phyloP scores from a whole-genome alignment of 2,329 filamentous ascomycete species.

The Hymenoscyphus salicellus region DNA sequence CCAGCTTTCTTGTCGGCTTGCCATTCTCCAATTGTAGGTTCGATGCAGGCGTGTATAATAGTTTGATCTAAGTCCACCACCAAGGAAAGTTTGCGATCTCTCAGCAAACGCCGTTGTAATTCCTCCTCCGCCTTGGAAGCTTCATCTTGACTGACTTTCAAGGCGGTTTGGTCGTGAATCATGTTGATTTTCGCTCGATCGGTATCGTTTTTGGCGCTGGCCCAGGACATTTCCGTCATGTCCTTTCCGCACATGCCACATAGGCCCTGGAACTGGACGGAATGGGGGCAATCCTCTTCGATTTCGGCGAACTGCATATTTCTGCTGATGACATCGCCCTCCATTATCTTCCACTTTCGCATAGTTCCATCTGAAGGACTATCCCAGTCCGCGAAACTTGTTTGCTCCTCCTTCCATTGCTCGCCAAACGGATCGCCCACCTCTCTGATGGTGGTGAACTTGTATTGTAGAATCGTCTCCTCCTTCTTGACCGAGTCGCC shows the following conservation, averaged over 20 bases:
- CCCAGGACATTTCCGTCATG: slow-evolving; percentile 89
- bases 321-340: slow-evolving; percentile 60
- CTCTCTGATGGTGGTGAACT: slow-evolving; percentile 75
- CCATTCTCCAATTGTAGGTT: slow-evolving; percentile 95
- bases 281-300: slow-evolving; percentile 87
- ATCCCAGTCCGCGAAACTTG: slow-evolving; percentile 73
- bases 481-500: slow-evolving; percentile 74
- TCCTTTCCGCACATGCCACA: slow-evolving; percentile 93
- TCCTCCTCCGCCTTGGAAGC: slow-evolving; percentile 81
- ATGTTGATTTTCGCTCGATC: slow-evolving; percentile 91
- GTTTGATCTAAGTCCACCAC: slow-evolving; percentile 98
- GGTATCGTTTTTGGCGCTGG: slow-evolving; percentile 73
- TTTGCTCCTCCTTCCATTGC: slow-evolving; percentile 64
- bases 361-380: slow-evolving; percentile 79
- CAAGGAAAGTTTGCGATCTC: slow-evolving; percentile 79
- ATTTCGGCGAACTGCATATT: slow-evolving; percentile 67
- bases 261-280: slow-evolving; percentile 84
- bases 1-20: slow-evolving; percentile 83
- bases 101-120: slow-evolving; percentile 76
- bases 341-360: slow-evolving; percentile 69
- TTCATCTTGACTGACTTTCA: slow-evolving; percentile 80
- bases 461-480: slow-evolving; percentile 80
- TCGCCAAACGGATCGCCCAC: slow-evolving; percentile 66
- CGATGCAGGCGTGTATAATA: slow-evolving; percentile 96
- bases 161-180: slow-evolving; percentile 83